A percentile compares a stretch with the other conserved stretches of the same genome.
Evolutionary conservation across 352 stramenopile species (phyloP).

Genomic region (Pythium diclinum): DNA sequence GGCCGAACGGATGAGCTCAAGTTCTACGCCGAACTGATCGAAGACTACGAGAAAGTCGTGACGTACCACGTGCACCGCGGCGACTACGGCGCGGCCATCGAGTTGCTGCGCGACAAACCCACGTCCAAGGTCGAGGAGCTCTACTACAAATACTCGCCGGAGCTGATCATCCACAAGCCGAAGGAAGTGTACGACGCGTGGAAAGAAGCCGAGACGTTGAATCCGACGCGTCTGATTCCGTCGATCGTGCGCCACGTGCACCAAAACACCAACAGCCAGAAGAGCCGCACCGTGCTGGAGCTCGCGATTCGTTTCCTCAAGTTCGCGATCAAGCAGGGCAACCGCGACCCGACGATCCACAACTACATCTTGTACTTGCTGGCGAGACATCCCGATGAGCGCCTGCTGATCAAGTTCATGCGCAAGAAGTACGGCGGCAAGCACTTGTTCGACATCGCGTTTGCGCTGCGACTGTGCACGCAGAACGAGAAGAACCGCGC

Average conservation of each 20-base stretch:
- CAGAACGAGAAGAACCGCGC: conserved; percentile 91
- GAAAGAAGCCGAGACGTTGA: conserved; percentile 87
- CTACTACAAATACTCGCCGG: conserved; percentile 94
- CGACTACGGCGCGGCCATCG: conserved; percentile 88
- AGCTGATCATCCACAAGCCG: conserved; percentile 90
- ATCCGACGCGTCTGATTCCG: conserved; percentile 90
- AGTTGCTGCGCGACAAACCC: conserved; percentile 83
- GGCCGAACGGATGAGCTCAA: conserved; percentile 90
- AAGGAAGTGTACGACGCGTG: conserved; percentile 91
- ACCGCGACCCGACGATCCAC: conserved; percentile 90
- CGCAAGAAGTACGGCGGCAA: conserved; percentile 84
- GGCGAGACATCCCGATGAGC: conserved; percentile 87
- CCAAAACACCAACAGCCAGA: conserved; percentile 59
- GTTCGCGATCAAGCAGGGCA: conserved; percentile 90
- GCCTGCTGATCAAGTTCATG: conserved; percentile 89
- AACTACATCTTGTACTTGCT: conserved; percentile 92
- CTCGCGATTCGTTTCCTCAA: conserved; percentile 92
- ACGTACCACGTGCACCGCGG: conserved; percentile 90
- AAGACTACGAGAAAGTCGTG: conserved; percentile 93
- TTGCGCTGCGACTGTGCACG: conserved; percentile 89
- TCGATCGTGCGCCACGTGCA: conserved; percentile 91
- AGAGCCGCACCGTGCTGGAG: conserved; percentile 75
- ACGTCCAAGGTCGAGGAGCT: conserved; percentile 91
- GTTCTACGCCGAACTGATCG: conserved; percentile 91
- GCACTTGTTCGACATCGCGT: conserved; percentile 90